These are phyloP conservation scores for Laburnicola sp. DNA, from an alignment of 2,329 filamentous ascomycete genomes.

Conservation along the genomic window DNA sequence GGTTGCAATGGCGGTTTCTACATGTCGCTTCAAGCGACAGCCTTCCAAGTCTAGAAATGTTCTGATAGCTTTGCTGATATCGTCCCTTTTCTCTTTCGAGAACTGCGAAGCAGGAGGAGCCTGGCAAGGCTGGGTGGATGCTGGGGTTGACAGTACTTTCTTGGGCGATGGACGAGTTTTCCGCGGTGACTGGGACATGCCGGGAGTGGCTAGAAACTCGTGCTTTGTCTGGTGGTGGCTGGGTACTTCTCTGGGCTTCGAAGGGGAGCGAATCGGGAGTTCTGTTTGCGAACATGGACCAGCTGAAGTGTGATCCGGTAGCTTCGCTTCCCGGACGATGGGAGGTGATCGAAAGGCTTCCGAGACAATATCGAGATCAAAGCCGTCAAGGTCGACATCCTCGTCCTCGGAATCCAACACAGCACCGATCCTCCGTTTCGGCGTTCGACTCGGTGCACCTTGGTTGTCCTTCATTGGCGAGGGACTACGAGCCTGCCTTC, in stretches of 20 bases:
- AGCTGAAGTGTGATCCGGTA: constrained; percentile 14
- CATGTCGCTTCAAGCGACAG: constrained; percentile 26
- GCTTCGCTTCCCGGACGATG: constrained; percentile 15
- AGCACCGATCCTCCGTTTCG: constrained; percentile 22
- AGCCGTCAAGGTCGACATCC: constrained; percentile 34
- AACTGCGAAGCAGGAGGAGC: constrained; percentile 28
- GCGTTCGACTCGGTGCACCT: not conserved
- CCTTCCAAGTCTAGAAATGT: constrained; percentile 31
- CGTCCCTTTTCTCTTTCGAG: constrained; percentile 29
- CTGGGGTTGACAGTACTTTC: constrained; percentile 9
- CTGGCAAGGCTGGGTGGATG: constrained; percentile 6
- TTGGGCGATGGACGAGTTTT: constrained; percentile 18
- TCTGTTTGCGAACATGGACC: constrained; percentile 15
- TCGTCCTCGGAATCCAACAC: constrained; percentile 41
- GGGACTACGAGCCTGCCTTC: constrained; percentile 28
- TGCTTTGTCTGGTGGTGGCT: constrained; percentile 20
- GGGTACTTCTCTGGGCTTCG: constrained; percentile 23
- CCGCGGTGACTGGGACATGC: constrained; percentile 21
- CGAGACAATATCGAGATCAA: constrained; percentile 24
- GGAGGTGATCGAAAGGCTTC: constrained; percentile 17
- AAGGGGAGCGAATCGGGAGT: constrained; percentile 32
- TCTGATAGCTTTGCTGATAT: constrained; percentile 25
- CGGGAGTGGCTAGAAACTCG: constrained; percentile 24
- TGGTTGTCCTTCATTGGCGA: constrained; percentile 18
- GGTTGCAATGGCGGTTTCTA: constrained; percentile 26